A percentile compares a stretch with the other conserved stretches of the same genome.
phyloP scores from a whole-genome alignment of 2,329 filamentous ascomycete genomes.

The Trichoderma sp. region DNA sequence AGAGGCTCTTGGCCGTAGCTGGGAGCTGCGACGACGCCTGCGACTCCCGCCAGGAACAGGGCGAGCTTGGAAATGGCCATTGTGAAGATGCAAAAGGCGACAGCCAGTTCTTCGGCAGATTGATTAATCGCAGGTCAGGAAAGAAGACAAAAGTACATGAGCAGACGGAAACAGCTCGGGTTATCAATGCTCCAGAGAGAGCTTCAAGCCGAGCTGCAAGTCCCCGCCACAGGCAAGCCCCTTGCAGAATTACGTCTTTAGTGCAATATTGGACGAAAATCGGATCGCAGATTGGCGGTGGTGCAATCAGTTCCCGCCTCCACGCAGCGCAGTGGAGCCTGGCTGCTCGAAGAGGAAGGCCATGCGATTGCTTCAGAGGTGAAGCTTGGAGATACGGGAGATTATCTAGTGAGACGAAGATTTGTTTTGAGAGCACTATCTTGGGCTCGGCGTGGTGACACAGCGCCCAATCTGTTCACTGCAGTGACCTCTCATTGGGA shows the following conservation, averaged over 20 bases:
- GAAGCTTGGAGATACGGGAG: not conserved
- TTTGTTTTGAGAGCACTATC: not conserved
- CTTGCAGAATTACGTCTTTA: constrained; percentile 10
- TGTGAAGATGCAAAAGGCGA: not conserved
- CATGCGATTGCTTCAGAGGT: not conserved
- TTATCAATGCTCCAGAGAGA: constrained; percentile 12
- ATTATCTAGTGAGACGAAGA: not conserved
- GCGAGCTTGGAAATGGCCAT: constrained; percentile 22
- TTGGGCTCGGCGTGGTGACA: not conserved
- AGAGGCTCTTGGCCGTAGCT: constrained; percentile 7
- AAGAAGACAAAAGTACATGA: not conserved
- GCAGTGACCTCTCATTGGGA: not conserved
- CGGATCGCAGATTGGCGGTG: not conserved
- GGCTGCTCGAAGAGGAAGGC: not conserved
- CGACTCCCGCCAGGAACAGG: constrained; percentile 19
- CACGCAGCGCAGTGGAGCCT: not conserved
- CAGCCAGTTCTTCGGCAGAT: not conserved
- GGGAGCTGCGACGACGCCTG: constrained; percentile 12
- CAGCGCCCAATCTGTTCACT: not conserved
- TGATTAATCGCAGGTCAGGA: not conserved
- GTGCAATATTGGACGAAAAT: not conserved
- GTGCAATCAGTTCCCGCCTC: not conserved
- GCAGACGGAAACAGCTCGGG: not conserved
- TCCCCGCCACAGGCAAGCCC: constrained; percentile 6
- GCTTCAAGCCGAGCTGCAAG: constrained; percentile 11